Evolutionary conservation across 176 grass and related monocot genomes (phyloP).

Genomic region (Oryza meyeriana): DNA sequence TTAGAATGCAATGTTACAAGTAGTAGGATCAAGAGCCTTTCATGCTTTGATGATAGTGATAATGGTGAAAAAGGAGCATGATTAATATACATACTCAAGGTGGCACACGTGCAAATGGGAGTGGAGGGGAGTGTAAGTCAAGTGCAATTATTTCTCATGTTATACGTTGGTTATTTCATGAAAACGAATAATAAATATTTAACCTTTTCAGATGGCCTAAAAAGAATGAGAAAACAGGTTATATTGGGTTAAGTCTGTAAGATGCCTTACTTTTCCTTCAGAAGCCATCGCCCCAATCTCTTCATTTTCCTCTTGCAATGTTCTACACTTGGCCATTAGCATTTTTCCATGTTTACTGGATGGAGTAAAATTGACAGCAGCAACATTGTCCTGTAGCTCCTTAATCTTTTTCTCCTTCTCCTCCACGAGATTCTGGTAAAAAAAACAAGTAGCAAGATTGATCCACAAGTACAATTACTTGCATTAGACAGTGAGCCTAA

Average conservation of each 20-base stretch:
- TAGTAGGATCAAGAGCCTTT: background rate
- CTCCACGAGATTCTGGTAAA: constrained; percentile 67
- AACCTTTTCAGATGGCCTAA: background rate
- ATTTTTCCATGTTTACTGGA: constrained; percentile 94
- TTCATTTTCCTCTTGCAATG: constrained; percentile 96
- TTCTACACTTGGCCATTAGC: constrained; percentile 92
- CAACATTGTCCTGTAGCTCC: constrained; percentile 96
- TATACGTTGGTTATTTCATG: background rate
- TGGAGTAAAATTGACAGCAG: constrained; percentile 96
- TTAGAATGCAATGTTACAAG: background rate
- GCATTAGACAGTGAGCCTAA: background rate
- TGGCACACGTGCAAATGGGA: background rate
- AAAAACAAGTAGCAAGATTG: constrained; percentile 21
- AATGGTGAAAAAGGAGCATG: background rate
- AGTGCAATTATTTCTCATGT: background rate
- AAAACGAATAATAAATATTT: background rate
- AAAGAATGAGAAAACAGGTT: background rate
- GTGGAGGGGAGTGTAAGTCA: background rate
- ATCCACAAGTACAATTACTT: background rate
- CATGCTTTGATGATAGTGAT: background rate
- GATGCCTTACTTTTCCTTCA: constrained; percentile 85
- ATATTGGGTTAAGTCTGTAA: background rate
- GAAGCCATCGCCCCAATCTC: constrained; percentile 98
- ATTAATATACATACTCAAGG: background rate
- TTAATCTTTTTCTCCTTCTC: constrained; percentile 99